Conservation (phyloP, 2,329 filamentous ascomycete species). For the Ophiostoma sp. region DNA sequence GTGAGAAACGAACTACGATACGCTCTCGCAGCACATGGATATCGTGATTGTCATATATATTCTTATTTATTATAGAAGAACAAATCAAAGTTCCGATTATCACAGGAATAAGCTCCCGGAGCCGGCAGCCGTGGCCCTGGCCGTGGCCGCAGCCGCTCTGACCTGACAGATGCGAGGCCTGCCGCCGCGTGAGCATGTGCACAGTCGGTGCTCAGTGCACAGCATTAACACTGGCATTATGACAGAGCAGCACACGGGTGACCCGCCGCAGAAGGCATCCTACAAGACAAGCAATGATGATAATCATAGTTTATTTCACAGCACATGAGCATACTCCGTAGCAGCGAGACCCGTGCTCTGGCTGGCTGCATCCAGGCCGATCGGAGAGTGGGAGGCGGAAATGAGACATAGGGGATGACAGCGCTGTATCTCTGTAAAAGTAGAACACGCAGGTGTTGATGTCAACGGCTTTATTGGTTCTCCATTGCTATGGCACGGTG, state of each 20-base stretch:
- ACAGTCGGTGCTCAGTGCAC: background rate
- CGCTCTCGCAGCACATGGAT: background rate
- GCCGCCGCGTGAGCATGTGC: background rate
- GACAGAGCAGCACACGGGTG: background rate
- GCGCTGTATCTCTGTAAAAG: background rate
- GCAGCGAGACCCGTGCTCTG: background rate
- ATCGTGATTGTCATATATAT: too few species aligned
- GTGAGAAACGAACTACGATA: background rate
- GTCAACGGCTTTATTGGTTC: background rate
- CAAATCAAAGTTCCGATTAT: background rate
- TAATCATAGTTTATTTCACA: too few species aligned
- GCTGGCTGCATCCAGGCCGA: background rate
- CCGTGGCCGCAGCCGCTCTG: background rate
- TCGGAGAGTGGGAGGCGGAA: background rate
- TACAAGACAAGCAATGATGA: too few species aligned
- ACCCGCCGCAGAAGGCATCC: too few species aligned
- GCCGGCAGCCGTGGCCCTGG: background rate
- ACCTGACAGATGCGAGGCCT: background rate
- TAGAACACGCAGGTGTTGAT: background rate
- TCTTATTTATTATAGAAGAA: too few species aligned
- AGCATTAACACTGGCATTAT: background rate
- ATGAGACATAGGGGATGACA: constrained; percentile 1
- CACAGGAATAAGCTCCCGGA: background rate
- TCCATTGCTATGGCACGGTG: too few species aligned
- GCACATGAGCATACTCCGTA: background rate